Base-by-base conservation (phyloP, 805 yeast species). In the Metahyphopichia silvanorum region DNA sequence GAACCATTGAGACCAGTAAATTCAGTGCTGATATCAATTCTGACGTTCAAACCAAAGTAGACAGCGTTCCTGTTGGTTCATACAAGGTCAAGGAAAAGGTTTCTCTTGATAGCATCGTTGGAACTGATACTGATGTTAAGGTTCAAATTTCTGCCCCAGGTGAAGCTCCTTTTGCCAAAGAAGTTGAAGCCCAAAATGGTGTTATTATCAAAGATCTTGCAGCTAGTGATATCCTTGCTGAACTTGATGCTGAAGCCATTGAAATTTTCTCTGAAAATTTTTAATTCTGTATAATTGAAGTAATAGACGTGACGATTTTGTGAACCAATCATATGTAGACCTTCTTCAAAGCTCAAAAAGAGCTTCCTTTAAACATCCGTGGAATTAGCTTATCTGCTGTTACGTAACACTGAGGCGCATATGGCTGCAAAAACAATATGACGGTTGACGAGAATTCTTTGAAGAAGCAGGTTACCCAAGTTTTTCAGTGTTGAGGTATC, bases 171-270 rank as follows among this genome's bases (percentile, higher is more conserved):
- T 33, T 26, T 25, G 10, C 19, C 13, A 38, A 38, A 39, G 45
- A 40, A 32, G 36, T 43, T 12, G 33, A 38, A 29, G 45, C 43
- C 21, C 17, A 35, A 16, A 43, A 43, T 25, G 47, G 47, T 25
- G 34, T 38, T n/a, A 34, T 40, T 21, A 40, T 37, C 24, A 40
- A 43, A 21, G 43, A 39, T 14, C 11, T n/a, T 15, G 16, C 15
- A 11, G 16, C 18, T 8, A 10, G 12, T 25, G 27, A 25, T n/a
- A 12, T 25, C 18, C 18, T 27, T 8, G 17, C 21, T 18, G 21
- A 27, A 27, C n/a, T 27, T 12, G 21, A 18, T 10, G n/a, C 21
- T 15, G 21, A 27, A 27, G 21, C 19, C 9, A 17, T 17, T 27
- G 30, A 27, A 6, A 7, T 27, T 25, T 25, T 25, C 15, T 13